These are phyloP conservation scores for Boletales sp. DNA, from an alignment of 768 basidiomycete species.

Conservation along the genomic window DNA sequence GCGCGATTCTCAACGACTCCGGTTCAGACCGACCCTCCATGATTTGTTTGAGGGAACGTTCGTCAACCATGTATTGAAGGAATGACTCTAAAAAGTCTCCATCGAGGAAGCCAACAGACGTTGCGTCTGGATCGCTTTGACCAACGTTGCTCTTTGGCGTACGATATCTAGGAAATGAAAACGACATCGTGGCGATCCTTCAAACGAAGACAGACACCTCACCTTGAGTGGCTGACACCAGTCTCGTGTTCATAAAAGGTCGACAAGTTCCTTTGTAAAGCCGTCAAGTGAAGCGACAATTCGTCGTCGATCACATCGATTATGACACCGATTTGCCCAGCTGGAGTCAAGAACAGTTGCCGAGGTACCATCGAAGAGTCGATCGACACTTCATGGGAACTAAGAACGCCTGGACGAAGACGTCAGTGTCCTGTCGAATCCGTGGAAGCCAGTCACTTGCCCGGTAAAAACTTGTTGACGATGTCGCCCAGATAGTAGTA, in stretches of 20 bases:
- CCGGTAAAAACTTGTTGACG: conserved; percentile 70
- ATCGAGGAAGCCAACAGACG: conserved; percentile 78
- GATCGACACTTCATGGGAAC: conserved; percentile 40
- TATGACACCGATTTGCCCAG: conserved; percentile 76
- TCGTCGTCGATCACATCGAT: conserved; percentile 54
- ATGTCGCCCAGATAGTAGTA: conserved; percentile 73
- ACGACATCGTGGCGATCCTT: neutral
- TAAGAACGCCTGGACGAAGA: conserved; percentile 48
- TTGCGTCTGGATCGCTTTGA: conserved; percentile 51
- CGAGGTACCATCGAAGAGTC: conserved; percentile 47
- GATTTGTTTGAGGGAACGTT: conserved; percentile 46
- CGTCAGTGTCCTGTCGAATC: neutral
- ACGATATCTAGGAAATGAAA: conserved; percentile 50
- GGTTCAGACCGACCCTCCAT: conserved; percentile 55
- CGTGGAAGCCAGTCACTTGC: conserved; percentile 31
- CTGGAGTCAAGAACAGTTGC: conserved; percentile 72
- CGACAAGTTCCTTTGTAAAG: conserved; percentile 73
- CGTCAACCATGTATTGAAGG: conserved; percentile 39
- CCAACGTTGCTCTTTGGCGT: conserved; percentile 59
- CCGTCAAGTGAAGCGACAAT: conserved; percentile 54
- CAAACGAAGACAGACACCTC: conserved; percentile 11
- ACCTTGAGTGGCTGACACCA: conserved; percentile 61
- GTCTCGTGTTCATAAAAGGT: conserved; percentile 50
- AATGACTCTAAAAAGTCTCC: conserved; percentile 81
- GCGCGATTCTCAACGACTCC: conserved; percentile 50